Conservation (phyloP, 1,139 yeast species). For the Torulaspora pretoriensis region DNA sequence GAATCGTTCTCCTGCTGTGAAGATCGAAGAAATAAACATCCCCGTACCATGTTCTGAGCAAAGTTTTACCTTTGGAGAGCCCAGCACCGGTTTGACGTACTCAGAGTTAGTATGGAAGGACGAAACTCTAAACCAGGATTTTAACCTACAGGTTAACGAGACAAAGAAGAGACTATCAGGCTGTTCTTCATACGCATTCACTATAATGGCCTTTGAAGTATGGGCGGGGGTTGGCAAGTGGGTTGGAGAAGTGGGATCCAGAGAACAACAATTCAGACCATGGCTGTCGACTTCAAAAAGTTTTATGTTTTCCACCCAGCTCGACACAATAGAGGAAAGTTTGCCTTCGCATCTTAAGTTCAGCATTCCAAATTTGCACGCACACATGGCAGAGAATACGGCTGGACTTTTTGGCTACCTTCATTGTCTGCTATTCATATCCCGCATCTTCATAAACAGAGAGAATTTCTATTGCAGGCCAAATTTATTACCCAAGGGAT, state of each 20-base stretch:
- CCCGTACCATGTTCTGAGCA: background rate
- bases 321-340: conserved; percentile 28
- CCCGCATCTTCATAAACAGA: conserved; percentile 39
- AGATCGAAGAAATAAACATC: background rate
- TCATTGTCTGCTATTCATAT: conserved; percentile 38
- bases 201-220: background rate
- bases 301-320: conserved; percentile 27
- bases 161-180: background rate
- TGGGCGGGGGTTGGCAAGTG: conserved; percentile 1
- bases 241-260: conserved; percentile 2
- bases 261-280: conserved; percentile 35
- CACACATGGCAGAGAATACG: conserved; percentile 38
- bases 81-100: background rate
- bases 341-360: conserved; percentile 34
- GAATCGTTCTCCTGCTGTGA: conserved; percentile 37
- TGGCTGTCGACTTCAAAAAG: conserved; percentile 36
- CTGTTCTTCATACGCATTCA: conserved; percentile 3
- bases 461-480: conserved; percentile 40
- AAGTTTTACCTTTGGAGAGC: background rate
- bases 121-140: background rate
- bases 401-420: conserved; percentile 41
- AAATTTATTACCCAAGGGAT: conserved; percentile 33
- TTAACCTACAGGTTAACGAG: background rate
- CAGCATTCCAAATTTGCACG: conserved; percentile 35
- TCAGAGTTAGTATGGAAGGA: background rate